phyloP scores from a whole-genome alignment of 495 filamentous ascomycete species.

The Niebla homalea region DNA sequence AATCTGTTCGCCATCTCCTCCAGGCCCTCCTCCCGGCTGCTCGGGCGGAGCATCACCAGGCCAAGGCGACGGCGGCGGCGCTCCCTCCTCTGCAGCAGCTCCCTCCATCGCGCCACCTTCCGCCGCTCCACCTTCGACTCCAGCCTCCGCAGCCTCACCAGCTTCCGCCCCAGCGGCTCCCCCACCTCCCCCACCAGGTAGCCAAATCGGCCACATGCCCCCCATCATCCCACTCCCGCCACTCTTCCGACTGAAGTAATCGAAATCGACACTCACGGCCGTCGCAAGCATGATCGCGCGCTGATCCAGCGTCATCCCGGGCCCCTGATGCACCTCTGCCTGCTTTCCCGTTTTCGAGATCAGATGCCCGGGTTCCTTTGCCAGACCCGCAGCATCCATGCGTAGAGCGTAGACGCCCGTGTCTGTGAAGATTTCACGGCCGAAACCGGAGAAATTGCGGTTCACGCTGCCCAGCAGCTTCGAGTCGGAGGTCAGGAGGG shows the following conservation, averaged over 20 bases:
- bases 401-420: constrained; percentile 56
- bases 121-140: constrained; percentile 28
- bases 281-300: constrained; percentile 60
- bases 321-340: constrained; percentile 6
- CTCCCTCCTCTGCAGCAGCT: constrained; percentile 28
- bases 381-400: constrained; percentile 49
- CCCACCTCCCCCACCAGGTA: constrained; percentile 38
- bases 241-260: constrained; percentile 56
- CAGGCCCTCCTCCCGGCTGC: constrained; percentile 13
- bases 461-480: constrained; percentile 49
- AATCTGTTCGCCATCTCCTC: constrained; percentile 37
- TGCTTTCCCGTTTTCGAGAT: constrained; percentile 24
- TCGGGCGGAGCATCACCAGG: neutral
- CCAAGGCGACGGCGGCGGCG: constrained; percentile 23
- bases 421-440: constrained; percentile 59
- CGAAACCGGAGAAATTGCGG: constrained; percentile 54
- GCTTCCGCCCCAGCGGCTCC: constrained; percentile 26
- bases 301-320: constrained; percentile 56
- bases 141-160: constrained; percentile 30
- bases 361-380: constrained; percentile 26
- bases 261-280: constrained; percentile 58
- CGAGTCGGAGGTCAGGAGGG: constrained; percentile 33
- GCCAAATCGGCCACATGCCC: constrained; percentile 47
- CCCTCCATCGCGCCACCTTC: constrained; percentile 23
- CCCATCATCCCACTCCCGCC: constrained; percentile 29